Conservation (phyloP, 768 basidiomycete species). For the Asterophora lycoperdoides region DNA sequence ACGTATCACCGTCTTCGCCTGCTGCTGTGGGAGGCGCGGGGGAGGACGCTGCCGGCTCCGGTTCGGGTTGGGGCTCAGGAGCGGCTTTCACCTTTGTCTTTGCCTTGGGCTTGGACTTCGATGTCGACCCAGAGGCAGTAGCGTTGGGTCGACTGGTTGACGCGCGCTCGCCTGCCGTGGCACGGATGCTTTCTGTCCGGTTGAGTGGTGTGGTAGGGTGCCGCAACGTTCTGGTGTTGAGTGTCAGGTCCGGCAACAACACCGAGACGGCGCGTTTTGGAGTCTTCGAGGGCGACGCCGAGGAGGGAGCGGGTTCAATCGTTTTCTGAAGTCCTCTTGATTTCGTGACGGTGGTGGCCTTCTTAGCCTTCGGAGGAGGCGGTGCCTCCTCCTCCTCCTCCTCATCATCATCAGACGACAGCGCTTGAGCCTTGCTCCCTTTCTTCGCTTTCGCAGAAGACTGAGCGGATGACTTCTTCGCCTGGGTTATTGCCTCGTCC, state of each 20-base stretch:
- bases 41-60: slow-evolving; percentile 7
- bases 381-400: slow-evolving; percentile 7
- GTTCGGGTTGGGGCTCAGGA: background rate
- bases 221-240: slow-evolving; percentile 10
- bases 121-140: slow-evolving; percentile 6
- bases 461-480: background rate
- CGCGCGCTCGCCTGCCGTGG: slow-evolving; percentile 22
- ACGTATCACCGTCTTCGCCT: slow-evolving; percentile 6
- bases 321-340: background rate
- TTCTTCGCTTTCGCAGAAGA: background rate
- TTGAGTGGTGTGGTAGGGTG: slow-evolving; percentile 1
- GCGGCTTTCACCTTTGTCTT: slow-evolving; percentile 9
- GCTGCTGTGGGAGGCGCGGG: slow-evolving; percentile 11
- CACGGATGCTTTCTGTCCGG: slow-evolving; percentile 26
- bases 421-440: slow-evolving; percentile 1
- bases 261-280: slow-evolving; percentile 18
- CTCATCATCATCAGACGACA: slow-evolving; percentile 3
- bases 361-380: background rate
- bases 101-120: slow-evolving; percentile 11
- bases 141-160: slow-evolving; percentile 12
- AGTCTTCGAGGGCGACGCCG: slow-evolving; percentile 9
- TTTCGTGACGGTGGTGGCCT: background rate
- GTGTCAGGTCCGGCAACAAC: slow-evolving; percentile 13
- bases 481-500: background rate
- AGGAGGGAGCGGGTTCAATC: background rate